These are phyloP conservation scores for Epichloe typhina DNA, from an alignment of 2,329 filamentous ascomycete species.

Conservation along the genomic window DNA sequence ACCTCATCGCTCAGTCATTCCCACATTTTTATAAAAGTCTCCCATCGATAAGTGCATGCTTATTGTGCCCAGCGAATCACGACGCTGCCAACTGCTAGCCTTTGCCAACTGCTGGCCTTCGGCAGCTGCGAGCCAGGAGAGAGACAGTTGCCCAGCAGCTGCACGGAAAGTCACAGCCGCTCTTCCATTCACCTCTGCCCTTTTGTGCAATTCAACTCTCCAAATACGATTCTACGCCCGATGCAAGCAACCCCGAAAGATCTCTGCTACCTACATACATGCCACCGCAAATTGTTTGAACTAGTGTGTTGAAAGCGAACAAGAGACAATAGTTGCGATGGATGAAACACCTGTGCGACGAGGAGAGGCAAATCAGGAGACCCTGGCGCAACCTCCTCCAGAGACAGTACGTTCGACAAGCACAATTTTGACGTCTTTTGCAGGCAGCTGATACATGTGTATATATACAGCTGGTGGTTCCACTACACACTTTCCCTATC, in stretches of 20 bases:
- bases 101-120: not conserved
- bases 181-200: not conserved
- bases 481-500: constrained; percentile 11
- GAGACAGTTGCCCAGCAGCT: not conserved
- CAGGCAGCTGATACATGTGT: not conserved
- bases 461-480: constrained; percentile 2
- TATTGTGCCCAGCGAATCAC: not conserved
- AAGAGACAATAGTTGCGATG: not conserved
- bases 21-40: not conserved
- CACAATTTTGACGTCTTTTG: not conserved
- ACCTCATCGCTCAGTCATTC: not conserved
- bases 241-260: no score
- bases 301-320: no score
- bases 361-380: no score
- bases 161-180: not conserved
- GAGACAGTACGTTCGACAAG: not conserved
- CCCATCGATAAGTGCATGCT: not conserved
- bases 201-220: not conserved
- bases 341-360: not conserved
- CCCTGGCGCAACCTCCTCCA: not conserved
- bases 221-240: not conserved
- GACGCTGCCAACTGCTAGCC: not conserved
- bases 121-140: not conserved
- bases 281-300: no score
- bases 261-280: no score